These are phyloP conservation scores for Suillus bovinus DNA, from an alignment of 768 basidiomycete genomes.

Conservation along the genomic window DNA sequence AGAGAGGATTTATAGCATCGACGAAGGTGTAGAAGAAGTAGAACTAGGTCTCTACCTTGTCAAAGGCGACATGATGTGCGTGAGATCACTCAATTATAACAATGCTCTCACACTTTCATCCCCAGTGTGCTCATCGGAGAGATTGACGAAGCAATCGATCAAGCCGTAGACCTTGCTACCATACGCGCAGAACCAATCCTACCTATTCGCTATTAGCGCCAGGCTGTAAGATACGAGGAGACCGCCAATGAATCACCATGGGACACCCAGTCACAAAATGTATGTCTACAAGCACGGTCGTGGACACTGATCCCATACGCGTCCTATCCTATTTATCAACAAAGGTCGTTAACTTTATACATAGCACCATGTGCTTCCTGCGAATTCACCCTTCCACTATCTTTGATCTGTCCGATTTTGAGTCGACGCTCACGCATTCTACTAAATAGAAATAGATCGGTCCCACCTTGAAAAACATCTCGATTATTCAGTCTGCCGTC, in stretches of 20 bases:
- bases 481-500: not conserved
- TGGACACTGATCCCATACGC: not conserved
- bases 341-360: not conserved
- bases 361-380: slow-evolving; percentile 4
- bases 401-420: not conserved
- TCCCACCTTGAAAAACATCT: not conserved
- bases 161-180: slow-evolving; percentile 67
- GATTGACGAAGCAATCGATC: slow-evolving; percentile 81
- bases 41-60: slow-evolving; percentile 95
- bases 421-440: not conserved
- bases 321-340: not conserved
- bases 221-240: not conserved
- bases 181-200: slow-evolving; percentile 89
- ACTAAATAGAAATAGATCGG: not conserved
- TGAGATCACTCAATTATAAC: slow-evolving; percentile 19
- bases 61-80: slow-evolving; percentile 98
- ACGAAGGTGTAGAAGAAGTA: slow-evolving; percentile 93
- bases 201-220: slow-evolving; percentile 67
- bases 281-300: slow-evolving; percentile 1
- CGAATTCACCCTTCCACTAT: not conserved
- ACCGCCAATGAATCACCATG: not conserved
- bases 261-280: slow-evolving; percentile 1
- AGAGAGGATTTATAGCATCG: slow-evolving; percentile 89
- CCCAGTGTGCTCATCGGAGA: slow-evolving; percentile 78
- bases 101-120: not conserved